Evolutionary conservation across 1,139 yeast species (phyloP).

Genomic region (Pichia sp.): DNA sequence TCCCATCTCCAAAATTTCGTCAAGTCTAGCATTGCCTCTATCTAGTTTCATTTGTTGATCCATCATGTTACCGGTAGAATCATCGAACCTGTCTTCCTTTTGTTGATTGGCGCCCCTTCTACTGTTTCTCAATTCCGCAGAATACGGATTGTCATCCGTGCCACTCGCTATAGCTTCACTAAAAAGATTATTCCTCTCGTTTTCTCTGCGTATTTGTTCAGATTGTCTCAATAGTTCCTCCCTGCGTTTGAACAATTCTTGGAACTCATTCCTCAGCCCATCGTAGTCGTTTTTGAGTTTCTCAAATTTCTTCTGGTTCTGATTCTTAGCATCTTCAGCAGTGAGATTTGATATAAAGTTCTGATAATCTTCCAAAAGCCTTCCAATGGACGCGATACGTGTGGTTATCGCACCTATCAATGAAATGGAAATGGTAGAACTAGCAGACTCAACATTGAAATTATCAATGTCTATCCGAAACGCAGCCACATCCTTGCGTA

Average conservation of each 20-base stretch:
- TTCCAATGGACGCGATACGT: slow-evolving; percentile 63
- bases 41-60: slow-evolving; percentile 63
- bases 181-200: slow-evolving; percentile 32
- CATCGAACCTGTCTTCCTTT: slow-evolving; percentile 24
- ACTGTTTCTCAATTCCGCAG: slow-evolving; percentile 24
- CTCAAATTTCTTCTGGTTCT: slow-evolving; percentile 56
- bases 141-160: slow-evolving; percentile 59
- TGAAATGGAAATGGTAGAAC: slow-evolving; percentile 54
- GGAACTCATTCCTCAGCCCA: slow-evolving; percentile 53
- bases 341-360: slow-evolving; percentile 57
- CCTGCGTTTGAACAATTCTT: slow-evolving; percentile 54
- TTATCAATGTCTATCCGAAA: slow-evolving; percentile 58
- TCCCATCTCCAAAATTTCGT: slow-evolving; percentile 87
- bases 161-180: slow-evolving; percentile 39
- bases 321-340: slow-evolving; percentile 48
- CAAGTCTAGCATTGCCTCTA: slow-evolving; percentile 75
- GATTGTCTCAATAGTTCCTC: slow-evolving; percentile 36
- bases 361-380: slow-evolving; percentile 73
- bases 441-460: slow-evolving; percentile 12
- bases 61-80: slow-evolving; percentile 36
- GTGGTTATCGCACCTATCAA: slow-evolving; percentile 73
- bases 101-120: slow-evolving; percentile 26
- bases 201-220: slow-evolving; percentile 13
- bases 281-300: slow-evolving; percentile 55
- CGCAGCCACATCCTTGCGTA: slow-evolving; percentile 58